These are phyloP conservation scores for Pseudotulostoma volvatum DNA, from an alignment of 495 filamentous ascomycete species.

Conservation along the genomic window DNA sequence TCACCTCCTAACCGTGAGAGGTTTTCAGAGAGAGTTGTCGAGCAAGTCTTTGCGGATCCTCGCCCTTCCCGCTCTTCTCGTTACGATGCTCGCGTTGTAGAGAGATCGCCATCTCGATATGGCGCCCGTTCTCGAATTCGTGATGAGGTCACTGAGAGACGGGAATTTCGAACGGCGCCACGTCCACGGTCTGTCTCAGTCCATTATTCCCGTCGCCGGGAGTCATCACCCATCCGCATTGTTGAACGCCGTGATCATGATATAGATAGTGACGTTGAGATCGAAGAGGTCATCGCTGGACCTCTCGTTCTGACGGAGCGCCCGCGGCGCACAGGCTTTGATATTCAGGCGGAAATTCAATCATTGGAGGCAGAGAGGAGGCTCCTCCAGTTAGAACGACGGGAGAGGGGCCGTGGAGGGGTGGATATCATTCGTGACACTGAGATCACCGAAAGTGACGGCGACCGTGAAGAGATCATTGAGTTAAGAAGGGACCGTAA, in stretches of 20 bases:
- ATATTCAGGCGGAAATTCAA: slow-evolving; percentile 42
- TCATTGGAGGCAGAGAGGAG: slow-evolving; percentile 36
- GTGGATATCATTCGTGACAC: slow-evolving; percentile 29
- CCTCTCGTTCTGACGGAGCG: slow-evolving; percentile 39
- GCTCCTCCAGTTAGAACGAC: slow-evolving; percentile 25
- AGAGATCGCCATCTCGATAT: slow-evolving; percentile 2
- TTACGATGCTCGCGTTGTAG: neutral
- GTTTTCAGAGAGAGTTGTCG: slow-evolving; percentile 12
- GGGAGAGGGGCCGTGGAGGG: slow-evolving; percentile 13
- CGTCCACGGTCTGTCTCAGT: slow-evolving; percentile 26
- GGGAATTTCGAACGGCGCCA: neutral
- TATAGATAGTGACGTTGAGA: slow-evolving; percentile 12
- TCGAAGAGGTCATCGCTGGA: slow-evolving; percentile 24
- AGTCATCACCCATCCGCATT: slow-evolving; percentile 16
- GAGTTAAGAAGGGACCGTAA: slow-evolving; percentile 67
- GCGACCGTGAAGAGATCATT: slow-evolving; percentile 35
- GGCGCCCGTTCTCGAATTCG: slow-evolving; percentile 2
- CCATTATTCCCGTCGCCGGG: slow-evolving; percentile 19
- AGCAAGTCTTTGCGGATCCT: slow-evolving; percentile 15
- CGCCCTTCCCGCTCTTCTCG: slow-evolving; percentile 7
- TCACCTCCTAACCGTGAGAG: too few relatives aligned
- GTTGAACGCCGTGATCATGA: slow-evolving; percentile 19
- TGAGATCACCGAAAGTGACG: slow-evolving; percentile 25
- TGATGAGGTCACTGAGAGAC: neutral
- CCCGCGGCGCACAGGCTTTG: slow-evolving; percentile 32